A percentile compares a stretch with the other conserved stretches of the same genome.
Conservation (phyloP, 306 rosid genomes). For the Glycine soja region DNA sequence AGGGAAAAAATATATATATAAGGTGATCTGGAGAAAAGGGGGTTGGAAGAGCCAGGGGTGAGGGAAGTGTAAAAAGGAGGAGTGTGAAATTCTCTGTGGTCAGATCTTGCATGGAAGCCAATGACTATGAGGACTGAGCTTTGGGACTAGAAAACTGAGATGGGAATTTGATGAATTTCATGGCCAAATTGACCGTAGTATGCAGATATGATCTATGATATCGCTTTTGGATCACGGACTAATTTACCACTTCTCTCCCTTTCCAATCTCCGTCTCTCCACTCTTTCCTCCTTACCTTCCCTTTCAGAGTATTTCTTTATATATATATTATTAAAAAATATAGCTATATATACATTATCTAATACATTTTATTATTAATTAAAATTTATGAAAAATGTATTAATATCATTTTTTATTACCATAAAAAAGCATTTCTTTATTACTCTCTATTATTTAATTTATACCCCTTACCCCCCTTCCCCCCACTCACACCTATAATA, state of each 20-base stretch:
- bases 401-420: too few species aligned
- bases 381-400: too few species aligned
- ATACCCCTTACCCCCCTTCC: too few species aligned
- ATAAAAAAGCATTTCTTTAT: too few species aligned
- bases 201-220: not conserved
- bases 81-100: too few species aligned
- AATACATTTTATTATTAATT: too few species aligned
- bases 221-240: conserved; percentile 39
- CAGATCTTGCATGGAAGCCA: too few species aligned
- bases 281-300: not conserved
- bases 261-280: conserved; percentile 36
- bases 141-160: conserved; percentile 53
- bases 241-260: not conserved
- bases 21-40: not conserved
- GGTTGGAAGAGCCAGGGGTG: conserved; percentile 5
- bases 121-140: conserved; percentile 38
- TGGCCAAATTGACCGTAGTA: conserved; percentile 16
- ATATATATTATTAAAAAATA: too few species aligned
- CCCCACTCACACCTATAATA: not conserved
- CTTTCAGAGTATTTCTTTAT: not conserved
- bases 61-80: not conserved
- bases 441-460: not conserved
- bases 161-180: conserved; percentile 53
- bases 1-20: not conserved
- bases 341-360: too few species aligned